Conservation (phyloP, 2,329 filamentous ascomycete genomes). For the Xylariomycetidae sp. region DNA sequence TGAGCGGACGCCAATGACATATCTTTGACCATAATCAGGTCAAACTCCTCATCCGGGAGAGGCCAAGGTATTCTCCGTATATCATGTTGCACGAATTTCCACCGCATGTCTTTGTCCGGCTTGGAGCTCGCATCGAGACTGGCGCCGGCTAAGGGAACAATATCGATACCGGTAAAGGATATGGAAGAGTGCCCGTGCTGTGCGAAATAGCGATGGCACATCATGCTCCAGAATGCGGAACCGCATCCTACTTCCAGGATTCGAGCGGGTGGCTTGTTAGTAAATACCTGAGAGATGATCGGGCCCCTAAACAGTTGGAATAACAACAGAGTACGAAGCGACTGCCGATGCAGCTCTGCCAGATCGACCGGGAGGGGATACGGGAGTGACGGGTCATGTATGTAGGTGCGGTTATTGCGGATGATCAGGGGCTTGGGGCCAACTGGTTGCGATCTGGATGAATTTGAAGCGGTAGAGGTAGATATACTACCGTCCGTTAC, state of each 20-base stretch:
- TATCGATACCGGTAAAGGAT: slow-evolving; percentile 77
- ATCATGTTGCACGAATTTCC: slow-evolving; percentile 87
- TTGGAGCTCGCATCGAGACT: slow-evolving; percentile 39
- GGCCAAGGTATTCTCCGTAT: slow-evolving; percentile 71
- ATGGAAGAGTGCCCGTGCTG: slow-evolving; percentile 64
- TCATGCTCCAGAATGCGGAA: slow-evolving; percentile 82
- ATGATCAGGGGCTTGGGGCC: slow-evolving; percentile 55
- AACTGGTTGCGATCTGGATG: slow-evolving; percentile 17
- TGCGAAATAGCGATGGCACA: slow-evolving; percentile 77
- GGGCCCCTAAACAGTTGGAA: slow-evolving; percentile 78
- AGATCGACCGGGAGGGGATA: slow-evolving; percentile 91
- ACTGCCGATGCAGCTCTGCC: slow-evolving; percentile 81
- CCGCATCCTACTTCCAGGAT: slow-evolving; percentile 88
- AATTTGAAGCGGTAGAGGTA: slow-evolving; percentile 19
- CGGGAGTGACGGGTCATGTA: slow-evolving; percentile 64
- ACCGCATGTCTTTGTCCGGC: slow-evolving; percentile 70
- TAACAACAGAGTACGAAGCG: slow-evolving; percentile 73
- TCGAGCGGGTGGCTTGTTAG: slow-evolving; percentile 63
- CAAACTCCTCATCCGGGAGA: slow-evolving; percentile 74
- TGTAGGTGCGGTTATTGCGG: slow-evolving; percentile 77
- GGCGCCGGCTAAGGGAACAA: slow-evolving; percentile 62
- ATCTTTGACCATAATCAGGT: slow-evolving; percentile 86
- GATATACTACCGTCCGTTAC: slow-evolving; percentile 36
- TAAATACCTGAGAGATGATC: slow-evolving; percentile 65
- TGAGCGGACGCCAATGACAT: slow-evolving; percentile 63